These are phyloP conservation scores for Aspergillus leporis DNA, from an alignment of 495 filamentous ascomycete species.

Conservation along the genomic window DNA sequence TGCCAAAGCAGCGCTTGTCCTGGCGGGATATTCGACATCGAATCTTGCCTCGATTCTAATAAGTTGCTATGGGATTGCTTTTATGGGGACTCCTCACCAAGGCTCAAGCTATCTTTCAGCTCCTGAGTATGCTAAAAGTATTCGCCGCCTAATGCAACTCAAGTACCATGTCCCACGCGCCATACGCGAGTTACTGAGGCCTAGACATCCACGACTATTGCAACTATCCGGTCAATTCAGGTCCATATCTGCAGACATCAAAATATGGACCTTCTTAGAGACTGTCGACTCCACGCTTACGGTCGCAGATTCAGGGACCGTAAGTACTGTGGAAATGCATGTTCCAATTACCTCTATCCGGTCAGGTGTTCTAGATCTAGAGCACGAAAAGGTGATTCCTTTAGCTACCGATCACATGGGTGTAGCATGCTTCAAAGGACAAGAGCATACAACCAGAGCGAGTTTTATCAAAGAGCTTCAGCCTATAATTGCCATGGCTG, in stretches of 20 bases:
- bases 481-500: constrained; percentile 43
- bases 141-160: constrained; percentile 55
- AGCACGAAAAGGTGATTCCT: constrained; percentile 56
- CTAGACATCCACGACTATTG: constrained; percentile 49
- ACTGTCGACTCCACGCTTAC: constrained; percentile 60
- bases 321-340: constrained; percentile 38
- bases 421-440: constrained; percentile 56
- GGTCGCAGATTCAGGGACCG: constrained; percentile 36
- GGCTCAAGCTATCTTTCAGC: constrained; percentile 66
- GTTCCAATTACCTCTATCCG: constrained; percentile 64
- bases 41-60: constrained; percentile 45
- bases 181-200: constrained; percentile 49
- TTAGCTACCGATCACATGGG: constrained; percentile 59
- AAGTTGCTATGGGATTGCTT: constrained; percentile 62
- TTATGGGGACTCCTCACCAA: constrained; percentile 61
- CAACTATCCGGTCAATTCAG: constrained; percentile 58
- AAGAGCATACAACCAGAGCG: constrained; percentile 46
- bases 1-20: constrained; percentile 56
- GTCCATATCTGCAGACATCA: constrained; percentile 59
- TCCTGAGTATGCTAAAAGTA: constrained; percentile 53
- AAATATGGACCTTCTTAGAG: constrained; percentile 68
- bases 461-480: constrained; percentile 53
- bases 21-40: constrained; percentile 41
- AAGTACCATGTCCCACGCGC: constrained; percentile 51
- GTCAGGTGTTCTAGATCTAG: constrained; percentile 55